Base-by-base conservation (phyloP, 108 stramenopile species). In the Cyclotella choctawhatcheeana region DNA sequence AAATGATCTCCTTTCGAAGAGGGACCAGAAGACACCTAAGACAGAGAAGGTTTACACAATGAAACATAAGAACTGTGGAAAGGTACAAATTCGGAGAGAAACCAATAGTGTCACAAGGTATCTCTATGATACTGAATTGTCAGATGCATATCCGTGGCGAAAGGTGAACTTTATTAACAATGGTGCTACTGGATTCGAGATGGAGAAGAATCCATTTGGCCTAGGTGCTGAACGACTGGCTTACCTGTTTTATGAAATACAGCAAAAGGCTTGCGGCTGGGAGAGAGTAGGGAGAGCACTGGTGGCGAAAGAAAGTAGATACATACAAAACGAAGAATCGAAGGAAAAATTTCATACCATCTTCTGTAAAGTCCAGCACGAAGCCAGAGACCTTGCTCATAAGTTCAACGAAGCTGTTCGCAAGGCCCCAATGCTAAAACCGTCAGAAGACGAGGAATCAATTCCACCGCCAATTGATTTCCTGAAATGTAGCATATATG, bases 221-320 rank as follows among this genome's bases (percentile, higher is more conserved):
- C 69, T 64, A 30, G 69, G 82, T 14, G 82, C 73, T 21, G 82
- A 83, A 64, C 52, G 77, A 22, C 73, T 83, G 7, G 82, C 82
- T 4, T 71, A 76, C 47, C 55, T 64, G 43, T 76, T 76, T 48
- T 53, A 71, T 32, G 74, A 84, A 17, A 61, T 74, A 30, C 76
- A 81, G 37, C 44, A 29, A 18, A 71, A 71, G 32, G 7, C 10
- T 47, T 22, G 14, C 37, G 52, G 69, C 16, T 74, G 54, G 69
- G 70, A 76, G 0, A 51, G 53, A 47, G 72, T 81, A 5, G 83
- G 83, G 2, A 31, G 69, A 26, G 18, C 22, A 21, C 31, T 75
- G 64, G 79, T 81, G 7, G 83, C 79, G 10, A 81, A 80, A 45
- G 69, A 81, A 26, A 72, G 55, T 58, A 71, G 47, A 24, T 69